Evolutionary conservation across 192 early-diverging fungal species (phyloP), one percentile per base, ranked within the genome.

Genomic region (Piromyces sp.): DNA sequence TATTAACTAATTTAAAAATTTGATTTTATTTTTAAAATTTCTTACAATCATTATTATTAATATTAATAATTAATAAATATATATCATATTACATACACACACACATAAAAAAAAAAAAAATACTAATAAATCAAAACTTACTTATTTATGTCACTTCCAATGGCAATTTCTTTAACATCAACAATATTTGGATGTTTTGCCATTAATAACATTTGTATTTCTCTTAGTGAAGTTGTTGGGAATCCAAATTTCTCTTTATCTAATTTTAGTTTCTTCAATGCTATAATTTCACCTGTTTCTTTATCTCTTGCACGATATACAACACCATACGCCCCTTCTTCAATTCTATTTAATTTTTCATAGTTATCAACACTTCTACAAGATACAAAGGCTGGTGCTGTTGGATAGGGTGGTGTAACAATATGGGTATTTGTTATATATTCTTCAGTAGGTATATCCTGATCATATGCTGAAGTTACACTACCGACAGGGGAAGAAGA

Each of bases 251-350:
- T 88, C 85, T 95, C 94, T 31, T 92, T 90, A 37, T 92, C 91
- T 5, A 95, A 89, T 83, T 94, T 94, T 33, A 95, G 83, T 80
- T 91, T 89, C 87, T 95, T 95, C 2, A 95, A 87, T 3, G 94
- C 94, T 0, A 94, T 92, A 28, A 93, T 93, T 42, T 91, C 95
- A 26, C 94, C 93, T 6, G 96, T 96, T 6, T 86, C 79, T 51
- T 91, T 84, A 85, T 98, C 94, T 22, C 93, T 88, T 0, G 96
- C 97, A 0, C 97, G 90, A 87, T 96, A 99, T 12, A 99, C 97
- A 19, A 99, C 90, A 9, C 97, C 97, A 85, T 98, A 99, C 0
- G 96, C 91, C 29, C 97, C 97, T 83, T 99, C 97, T 81, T 95
- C 96, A 81, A 99, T 98, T 78, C 95, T 91, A 88, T 99, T 98